A percentile compares a stretch with the other conserved stretches of the same genome.
Conservation (phyloP, 2,329 filamentous ascomycete species). For the Botrytis byssoidea region DNA sequence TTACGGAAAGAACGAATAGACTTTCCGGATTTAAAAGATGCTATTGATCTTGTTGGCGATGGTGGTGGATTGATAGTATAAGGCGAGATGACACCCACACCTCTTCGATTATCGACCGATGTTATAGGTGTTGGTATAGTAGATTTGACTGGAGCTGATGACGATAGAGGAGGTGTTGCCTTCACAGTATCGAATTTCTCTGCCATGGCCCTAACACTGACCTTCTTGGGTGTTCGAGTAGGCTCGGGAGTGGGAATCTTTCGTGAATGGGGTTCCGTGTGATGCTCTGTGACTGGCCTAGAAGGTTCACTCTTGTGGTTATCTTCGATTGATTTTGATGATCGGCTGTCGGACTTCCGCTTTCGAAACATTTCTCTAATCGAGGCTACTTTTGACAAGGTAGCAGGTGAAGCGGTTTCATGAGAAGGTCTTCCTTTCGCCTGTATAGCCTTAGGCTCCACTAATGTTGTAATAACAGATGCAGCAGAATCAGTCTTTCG, state of each 20-base stretch:
- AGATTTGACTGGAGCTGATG: constrained; percentile 20
- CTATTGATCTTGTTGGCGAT: constrained; percentile 34
- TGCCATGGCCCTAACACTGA: constrained; percentile 36
- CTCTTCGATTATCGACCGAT: constrained; percentile 14
- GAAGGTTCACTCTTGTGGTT: constrained; percentile 1
- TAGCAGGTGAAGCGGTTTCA: constrained; percentile 1
- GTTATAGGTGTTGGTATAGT: not conserved
- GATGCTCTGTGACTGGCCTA: not conserved
- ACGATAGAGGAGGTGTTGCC: constrained; percentile 20
- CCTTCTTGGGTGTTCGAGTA: constrained; percentile 4
- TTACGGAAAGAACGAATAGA: constrained; percentile 23
- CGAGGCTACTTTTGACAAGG: constrained; percentile 18
- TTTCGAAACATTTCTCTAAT: constrained; percentile 19
- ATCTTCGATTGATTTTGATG: constrained; percentile 4
- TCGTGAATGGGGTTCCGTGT: not conserved
- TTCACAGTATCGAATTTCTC: constrained; percentile 33
- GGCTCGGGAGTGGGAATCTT: not conserved
- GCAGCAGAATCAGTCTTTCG: not conserved
- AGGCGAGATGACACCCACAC: constrained; percentile 29
- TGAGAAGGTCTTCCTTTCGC: not conserved
- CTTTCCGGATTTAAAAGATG: constrained; percentile 28
- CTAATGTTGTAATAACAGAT: not conserved
- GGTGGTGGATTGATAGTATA: constrained; percentile 34
- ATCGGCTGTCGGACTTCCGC: constrained; percentile 16
- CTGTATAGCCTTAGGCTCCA: not conserved